Conservation (phyloP, 495 filamentous ascomycete genomes). For the Tetracladium setigerum region DNA sequence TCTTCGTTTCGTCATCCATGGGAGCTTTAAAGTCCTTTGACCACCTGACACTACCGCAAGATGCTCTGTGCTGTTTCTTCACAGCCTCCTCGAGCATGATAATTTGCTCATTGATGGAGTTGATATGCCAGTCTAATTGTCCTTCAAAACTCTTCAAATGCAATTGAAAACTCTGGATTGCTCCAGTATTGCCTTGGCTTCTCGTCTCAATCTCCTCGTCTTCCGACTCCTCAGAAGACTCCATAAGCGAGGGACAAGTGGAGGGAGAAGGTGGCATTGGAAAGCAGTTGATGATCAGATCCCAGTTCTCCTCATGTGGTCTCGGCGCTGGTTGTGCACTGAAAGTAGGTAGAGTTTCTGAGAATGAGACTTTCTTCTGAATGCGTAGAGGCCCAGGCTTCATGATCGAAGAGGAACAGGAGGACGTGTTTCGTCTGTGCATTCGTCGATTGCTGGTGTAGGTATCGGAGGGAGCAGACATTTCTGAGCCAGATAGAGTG, state of each 20-base stretch:
- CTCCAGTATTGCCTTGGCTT: neutral
- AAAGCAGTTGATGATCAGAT: slow-evolving; percentile 25
- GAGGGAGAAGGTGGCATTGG: slow-evolving; percentile 4
- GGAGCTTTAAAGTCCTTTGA: slow-evolving; percentile 5
- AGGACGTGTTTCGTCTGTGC: too few relatives aligned
- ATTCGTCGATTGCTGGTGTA: too few relatives aligned
- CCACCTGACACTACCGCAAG: slow-evolving; percentile 10
- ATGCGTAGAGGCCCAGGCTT: slow-evolving; percentile 14
- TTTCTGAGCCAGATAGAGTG: slow-evolving; percentile 29
- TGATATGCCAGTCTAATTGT: slow-evolving; percentile 17
- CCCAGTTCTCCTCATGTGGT: slow-evolving; percentile 31
- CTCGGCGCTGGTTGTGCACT: slow-evolving; percentile 39
- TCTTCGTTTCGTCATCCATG: slow-evolving; percentile 21
- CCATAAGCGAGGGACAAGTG: slow-evolving; percentile 3
- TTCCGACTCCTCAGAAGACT: neutral
- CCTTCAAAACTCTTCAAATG: neutral
- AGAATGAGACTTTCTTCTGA: slow-evolving; percentile 49
- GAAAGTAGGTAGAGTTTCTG: slow-evolving; percentile 32
- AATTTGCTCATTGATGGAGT: slow-evolving; percentile 10
- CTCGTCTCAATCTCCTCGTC: too few relatives aligned
- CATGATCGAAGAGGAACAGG: slow-evolving; percentile 4
- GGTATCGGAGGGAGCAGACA: slow-evolving; percentile 29
- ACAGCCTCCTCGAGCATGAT: slow-evolving; percentile 1
- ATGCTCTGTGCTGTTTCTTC: slow-evolving; percentile 10
- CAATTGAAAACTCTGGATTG: neutral